These are phyloP conservation scores for Ustilago trichophora DNA, from an alignment of 1,284 basidiomycete species.

Conservation along the genomic window DNA sequence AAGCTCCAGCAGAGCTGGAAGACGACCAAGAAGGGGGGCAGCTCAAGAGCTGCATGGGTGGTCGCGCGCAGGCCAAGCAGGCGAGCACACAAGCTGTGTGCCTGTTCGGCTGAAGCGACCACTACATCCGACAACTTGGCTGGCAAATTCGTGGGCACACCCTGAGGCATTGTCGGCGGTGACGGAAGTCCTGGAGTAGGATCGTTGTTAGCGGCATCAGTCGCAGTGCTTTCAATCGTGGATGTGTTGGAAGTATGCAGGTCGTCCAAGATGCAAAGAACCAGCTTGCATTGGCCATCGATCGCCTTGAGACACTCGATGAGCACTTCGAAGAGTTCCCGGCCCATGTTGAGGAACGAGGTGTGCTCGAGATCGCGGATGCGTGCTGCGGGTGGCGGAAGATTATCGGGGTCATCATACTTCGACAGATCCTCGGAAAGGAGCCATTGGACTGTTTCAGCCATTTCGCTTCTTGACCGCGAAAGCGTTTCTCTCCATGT, in stretches of 20 bases:
- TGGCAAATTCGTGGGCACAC: slow-evolving; percentile 67
- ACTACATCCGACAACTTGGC: slow-evolving; percentile 75
- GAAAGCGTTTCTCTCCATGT: slow-evolving; percentile 61
- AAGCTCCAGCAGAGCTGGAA: slow-evolving; percentile 89
- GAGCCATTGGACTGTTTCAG: slow-evolving; percentile 61
- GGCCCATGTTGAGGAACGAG: slow-evolving; percentile 76
- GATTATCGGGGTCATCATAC: slow-evolving; percentile 24
- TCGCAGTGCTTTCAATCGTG: neutral
- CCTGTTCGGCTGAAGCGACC: slow-evolving; percentile 81
- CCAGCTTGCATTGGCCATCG: slow-evolving; percentile 74
- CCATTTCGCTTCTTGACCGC: slow-evolving; percentile 11
- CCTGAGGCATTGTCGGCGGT: slow-evolving; percentile 41
- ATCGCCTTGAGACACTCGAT: slow-evolving; percentile 78
- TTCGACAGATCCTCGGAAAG: slow-evolving; percentile 26
- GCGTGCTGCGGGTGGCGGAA: slow-evolving; percentile 23
- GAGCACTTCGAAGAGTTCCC: slow-evolving; percentile 75
- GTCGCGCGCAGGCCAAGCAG: slow-evolving; percentile 75
- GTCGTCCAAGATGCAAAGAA: slow-evolving; percentile 74
- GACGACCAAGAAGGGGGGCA: slow-evolving; percentile 80
- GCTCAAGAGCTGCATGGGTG: slow-evolving; percentile 77
- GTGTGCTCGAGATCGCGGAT: slow-evolving; percentile 76
- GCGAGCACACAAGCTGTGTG: slow-evolving; percentile 81
- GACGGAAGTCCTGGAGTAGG: neutral
- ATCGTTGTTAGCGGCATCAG: neutral
- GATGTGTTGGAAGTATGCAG: slow-evolving; percentile 12